A percentile compares a stretch with the other conserved stretches of the same genome.
Evolutionary conservation across 441 rosid species (phyloP).

Genomic region (Sinapis alba): DNA sequence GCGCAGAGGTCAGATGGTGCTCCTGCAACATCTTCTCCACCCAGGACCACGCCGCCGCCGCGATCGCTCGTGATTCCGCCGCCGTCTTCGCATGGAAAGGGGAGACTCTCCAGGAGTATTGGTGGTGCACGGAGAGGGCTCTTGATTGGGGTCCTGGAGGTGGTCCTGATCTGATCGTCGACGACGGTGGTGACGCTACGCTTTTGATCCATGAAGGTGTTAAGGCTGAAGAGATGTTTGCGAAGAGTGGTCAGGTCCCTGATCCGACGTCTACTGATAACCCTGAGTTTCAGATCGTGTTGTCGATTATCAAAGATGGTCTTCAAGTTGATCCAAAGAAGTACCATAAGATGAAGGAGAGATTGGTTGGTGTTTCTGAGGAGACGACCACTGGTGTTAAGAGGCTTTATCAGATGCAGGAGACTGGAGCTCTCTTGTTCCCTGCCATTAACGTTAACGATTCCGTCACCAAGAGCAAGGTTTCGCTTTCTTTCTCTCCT

Average conservation of each 20-base stretch:
- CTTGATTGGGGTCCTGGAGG: conserved; percentile 88
- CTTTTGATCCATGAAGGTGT: conserved; percentile 77
- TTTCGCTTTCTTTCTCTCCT: conserved; percentile 81
- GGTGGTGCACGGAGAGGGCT: conserved; percentile 90
- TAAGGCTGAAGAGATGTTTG: conserved; percentile 72
- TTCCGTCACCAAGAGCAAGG: conserved; percentile 94
- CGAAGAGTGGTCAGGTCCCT: conserved; percentile 63
- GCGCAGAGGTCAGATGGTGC: conserved; percentile 95
- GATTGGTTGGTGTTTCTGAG: conserved; percentile 81
- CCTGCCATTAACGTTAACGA: conserved; percentile 80
- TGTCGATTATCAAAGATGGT: conserved; percentile 67
- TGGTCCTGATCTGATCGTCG: conserved; percentile 79
- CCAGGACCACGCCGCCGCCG: conserved; percentile 95
- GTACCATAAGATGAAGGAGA: conserved; percentile 79
- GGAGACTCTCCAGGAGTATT: conserved; percentile 81
- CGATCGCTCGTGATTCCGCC: conserved; percentile 88
- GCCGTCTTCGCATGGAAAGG: conserved; percentile 88
- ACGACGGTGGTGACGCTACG: conserved; percentile 82
- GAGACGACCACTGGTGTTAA: conserved; percentile 88
- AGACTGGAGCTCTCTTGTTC: conserved; percentile 63
- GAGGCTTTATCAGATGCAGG: conserved; percentile 78
- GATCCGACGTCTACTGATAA: conserved; percentile 74
- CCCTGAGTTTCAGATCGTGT: conserved; percentile 73
- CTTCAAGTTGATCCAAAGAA: conserved; percentile 61
- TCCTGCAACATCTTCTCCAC: conserved; percentile 96